Conservation (phyloP, 78 protist genomes). For the Corallochytrium limacisporum region DNA sequence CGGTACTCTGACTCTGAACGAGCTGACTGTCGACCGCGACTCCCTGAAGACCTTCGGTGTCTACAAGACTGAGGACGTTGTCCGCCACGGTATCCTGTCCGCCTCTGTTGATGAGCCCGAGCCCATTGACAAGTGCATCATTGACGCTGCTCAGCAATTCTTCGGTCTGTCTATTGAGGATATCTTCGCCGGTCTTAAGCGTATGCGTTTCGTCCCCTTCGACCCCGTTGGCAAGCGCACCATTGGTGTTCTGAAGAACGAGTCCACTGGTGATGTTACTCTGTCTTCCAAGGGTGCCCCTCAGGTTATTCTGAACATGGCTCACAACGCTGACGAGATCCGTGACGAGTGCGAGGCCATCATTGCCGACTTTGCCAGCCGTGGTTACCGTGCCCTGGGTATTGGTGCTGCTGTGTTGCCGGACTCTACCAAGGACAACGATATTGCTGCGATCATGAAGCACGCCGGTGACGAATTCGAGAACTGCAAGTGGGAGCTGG, state of each 20-base stretch:
- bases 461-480: slow-evolving; percentile 1
- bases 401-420: slow-evolving; percentile 16
- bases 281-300: slow-evolving; percentile 68
- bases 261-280: slow-evolving; percentile 22
- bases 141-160: too few relatives aligned
- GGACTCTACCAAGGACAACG: neutral
- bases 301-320: slow-evolving; percentile 39
- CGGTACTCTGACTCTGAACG: slow-evolving; percentile 86
- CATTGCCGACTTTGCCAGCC: slow-evolving; percentile 44
- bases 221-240: slow-evolving; percentile 54
- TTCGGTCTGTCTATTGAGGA: too few relatives aligned
- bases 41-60: neutral
- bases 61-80: slow-evolving; percentile 19
- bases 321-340: slow-evolving; percentile 29
- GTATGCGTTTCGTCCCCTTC: slow-evolving; percentile 42
- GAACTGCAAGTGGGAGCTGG: slow-evolving; percentile 41
- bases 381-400: slow-evolving; percentile 67
- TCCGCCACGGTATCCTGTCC: slow-evolving; percentile 16
- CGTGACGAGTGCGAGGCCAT: slow-evolving; percentile 6
- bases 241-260: neutral
- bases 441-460: neutral
- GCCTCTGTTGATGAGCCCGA: slow-evolving; percentile 37
- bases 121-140: slow-evolving; percentile 47
- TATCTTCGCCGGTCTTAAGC: slow-evolving; percentile 5
- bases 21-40: slow-evolving; percentile 62